A percentile compares a stretch with the other conserved stretches of the same genome.
These are phyloP conservation scores for Ajuga chamaepitys DNA, from an alignment of 257 asterid species.

Conservation along the genomic window DNA sequence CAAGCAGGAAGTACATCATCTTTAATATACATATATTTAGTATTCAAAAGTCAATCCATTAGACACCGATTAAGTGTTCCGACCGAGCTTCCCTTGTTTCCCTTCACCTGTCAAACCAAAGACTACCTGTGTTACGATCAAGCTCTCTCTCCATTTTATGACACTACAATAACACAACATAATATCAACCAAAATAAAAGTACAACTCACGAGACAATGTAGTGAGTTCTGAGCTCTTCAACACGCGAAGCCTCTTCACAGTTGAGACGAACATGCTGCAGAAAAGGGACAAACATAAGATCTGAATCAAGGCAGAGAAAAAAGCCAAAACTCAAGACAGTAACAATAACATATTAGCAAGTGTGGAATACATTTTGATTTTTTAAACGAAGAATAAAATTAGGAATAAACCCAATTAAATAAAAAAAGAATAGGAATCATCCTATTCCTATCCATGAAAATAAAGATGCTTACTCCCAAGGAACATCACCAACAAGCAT, in stretches of 20 bases:
- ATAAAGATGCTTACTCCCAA: slow-evolving; percentile 79
- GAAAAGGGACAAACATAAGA: not conserved
- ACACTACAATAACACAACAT: not conserved
- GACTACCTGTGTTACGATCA: not conserved
- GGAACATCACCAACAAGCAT: slow-evolving; percentile 99
- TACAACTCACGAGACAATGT: slow-evolving; percentile 50
- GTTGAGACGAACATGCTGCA: slow-evolving; percentile 86
- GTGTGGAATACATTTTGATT: not conserved
- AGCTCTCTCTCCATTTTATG: too few relatives aligned
- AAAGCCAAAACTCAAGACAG: not conserved
- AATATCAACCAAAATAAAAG: not conserved
- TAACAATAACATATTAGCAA: not conserved
- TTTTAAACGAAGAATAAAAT: not conserved
- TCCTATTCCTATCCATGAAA: slow-evolving; percentile 14
- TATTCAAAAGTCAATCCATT: not conserved
- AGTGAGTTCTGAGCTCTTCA: slow-evolving; percentile 76
- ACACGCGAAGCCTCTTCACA: slow-evolving; percentile 79
- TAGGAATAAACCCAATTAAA: not conserved
- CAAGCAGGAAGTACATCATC: not conserved
- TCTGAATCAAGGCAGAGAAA: not conserved
- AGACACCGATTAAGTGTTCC: slow-evolving; percentile 5
- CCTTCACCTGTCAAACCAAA: slow-evolving; percentile 35
- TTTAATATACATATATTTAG: slow-evolving; percentile 2
- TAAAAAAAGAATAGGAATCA: slow-evolving; percentile 22
- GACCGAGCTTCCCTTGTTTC: slow-evolving; percentile 35